Evolutionary conservation across 1,284 basidiomycete species (phyloP).

Genomic region (Pascua guehoae): DNA sequence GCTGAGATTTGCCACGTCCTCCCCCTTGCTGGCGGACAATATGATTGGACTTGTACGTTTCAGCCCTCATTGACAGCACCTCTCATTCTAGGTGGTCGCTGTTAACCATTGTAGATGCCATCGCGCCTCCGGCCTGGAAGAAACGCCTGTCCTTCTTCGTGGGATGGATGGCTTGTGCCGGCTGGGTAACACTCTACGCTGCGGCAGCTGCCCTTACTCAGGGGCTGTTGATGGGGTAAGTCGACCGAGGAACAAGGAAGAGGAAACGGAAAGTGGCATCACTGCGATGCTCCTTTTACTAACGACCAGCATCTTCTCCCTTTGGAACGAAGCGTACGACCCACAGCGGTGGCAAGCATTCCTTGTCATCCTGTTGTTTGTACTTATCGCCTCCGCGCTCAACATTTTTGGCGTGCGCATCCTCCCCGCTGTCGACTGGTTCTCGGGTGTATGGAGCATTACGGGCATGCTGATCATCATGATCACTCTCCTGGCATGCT

Average conservation of each 20-base stretch:
- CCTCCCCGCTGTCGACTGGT: conserved; percentile 9
- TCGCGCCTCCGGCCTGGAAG: conserved; percentile 7
- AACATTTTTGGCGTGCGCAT: conserved; percentile 12
- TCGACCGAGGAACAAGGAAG: too few relatives aligned
- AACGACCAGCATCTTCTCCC: conserved; percentile 29
- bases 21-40: conserved; percentile 36
- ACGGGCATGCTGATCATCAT: conserved; percentile 42
- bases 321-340: conserved; percentile 16
- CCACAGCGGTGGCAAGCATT: conserved; percentile 2
- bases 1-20: conserved; percentile 17
- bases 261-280: too few relatives aligned
- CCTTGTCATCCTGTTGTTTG: conserved; percentile 7
- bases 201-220: conserved; percentile 20
- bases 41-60: conserved; percentile 31
- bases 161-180: conserved; percentile 20
- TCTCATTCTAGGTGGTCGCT: too few relatives aligned
- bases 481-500: conserved; percentile 19
- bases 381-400: conserved; percentile 3
- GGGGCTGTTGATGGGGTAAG: too few relatives aligned
- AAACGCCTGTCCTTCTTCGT: background rate
- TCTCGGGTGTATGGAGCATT: conserved; percentile 30
- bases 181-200: conserved; percentile 47
- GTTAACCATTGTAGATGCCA: conserved; percentile 4
- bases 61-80: background rate
- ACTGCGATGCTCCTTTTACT: too few relatives aligned